phyloP scores from a whole-genome alignment of 139 green algal genomes.

The Gonium pectorale region DNA sequence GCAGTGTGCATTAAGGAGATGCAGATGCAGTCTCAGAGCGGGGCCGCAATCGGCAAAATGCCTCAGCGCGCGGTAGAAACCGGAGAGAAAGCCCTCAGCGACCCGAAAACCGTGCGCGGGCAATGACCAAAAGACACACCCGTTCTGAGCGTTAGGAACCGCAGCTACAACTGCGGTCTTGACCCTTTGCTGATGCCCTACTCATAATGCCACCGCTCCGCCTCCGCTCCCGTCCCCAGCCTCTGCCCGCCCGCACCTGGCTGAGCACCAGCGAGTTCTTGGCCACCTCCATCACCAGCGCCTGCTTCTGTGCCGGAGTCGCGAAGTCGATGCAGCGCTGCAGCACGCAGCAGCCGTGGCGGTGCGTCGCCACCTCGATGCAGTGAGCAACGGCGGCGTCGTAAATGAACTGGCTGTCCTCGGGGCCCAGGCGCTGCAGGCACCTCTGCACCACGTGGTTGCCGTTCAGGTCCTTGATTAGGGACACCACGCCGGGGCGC shows the following conservation, averaged over 20 bases:
- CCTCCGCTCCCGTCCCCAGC: too few species aligned
- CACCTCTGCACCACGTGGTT: constrained; percentile 99
- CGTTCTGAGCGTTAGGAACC: too few species aligned
- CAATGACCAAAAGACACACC: too few species aligned
- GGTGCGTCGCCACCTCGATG: constrained; percentile 96
- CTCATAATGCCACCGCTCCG: too few species aligned
- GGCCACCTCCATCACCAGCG: constrained; percentile 88
- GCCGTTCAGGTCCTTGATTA: constrained; percentile 98
- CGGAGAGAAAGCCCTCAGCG: too few species aligned
- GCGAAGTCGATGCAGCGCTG: constrained; percentile 99
- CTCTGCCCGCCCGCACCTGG: constrained; percentile 78
- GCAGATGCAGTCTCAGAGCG: background rate
- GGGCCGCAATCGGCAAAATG: too few species aligned
- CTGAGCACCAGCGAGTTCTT: constrained; percentile 87
- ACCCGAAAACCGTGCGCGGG: too few species aligned
- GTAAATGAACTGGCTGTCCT: constrained; percentile 95
- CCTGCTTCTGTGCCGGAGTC: constrained; percentile 78
- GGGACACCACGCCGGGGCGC: constrained; percentile 85
- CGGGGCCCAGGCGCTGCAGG: constrained; percentile 81
- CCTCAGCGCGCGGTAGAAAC: too few species aligned
- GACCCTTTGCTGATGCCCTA: too few species aligned
- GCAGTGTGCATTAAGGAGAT: background rate
- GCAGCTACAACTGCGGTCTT: too few species aligned
- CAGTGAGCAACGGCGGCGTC: constrained; percentile 87
- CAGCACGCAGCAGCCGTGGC: constrained; percentile 99